Percentiles rank a stretch among this genome's conserved stretches.
These are phyloP conservation scores for Talaromyces piceae DNA, from an alignment of 2,329 filamentous ascomycete species.

Conservation along the genomic window DNA sequence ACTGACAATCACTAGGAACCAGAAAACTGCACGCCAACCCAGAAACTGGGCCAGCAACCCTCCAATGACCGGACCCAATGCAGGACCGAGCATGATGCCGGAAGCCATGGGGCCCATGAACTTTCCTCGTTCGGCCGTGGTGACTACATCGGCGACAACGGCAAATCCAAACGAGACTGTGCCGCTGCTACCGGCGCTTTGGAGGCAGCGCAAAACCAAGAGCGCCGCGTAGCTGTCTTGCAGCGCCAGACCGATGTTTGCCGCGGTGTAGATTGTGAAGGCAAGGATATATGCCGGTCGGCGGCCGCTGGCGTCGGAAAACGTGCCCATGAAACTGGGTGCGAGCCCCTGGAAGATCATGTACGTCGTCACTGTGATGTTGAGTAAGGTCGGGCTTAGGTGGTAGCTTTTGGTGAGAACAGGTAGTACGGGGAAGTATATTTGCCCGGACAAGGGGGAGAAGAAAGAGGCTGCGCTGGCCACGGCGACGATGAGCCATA, in stretches of 20 bases:
- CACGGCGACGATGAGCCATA: conserved; percentile 31
- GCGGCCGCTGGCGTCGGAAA: conserved; percentile 54
- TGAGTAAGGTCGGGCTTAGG: conserved; percentile 5
- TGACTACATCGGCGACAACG: conserved; percentile 64
- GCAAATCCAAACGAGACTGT: conserved; percentile 65
- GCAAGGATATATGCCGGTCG: conserved; percentile 53
- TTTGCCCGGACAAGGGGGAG: conserved; percentile 34
- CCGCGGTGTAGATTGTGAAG: conserved; percentile 43
- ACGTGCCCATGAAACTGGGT: conserved; percentile 54
- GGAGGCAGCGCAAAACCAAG: conserved; percentile 54
- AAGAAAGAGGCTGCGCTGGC: conserved; percentile 35
- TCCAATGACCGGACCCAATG: conserved; percentile 55
- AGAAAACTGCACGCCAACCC: conserved; percentile 63
- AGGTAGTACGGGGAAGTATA: conserved; percentile 33
- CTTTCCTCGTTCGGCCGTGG: conserved; percentile 60
- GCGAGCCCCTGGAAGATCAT: conserved; percentile 54
- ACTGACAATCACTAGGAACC: conserved; percentile 55
- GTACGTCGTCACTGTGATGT: conserved; percentile 13
- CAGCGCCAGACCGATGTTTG: conserved; percentile 54
- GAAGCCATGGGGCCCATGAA: conserved; percentile 63
- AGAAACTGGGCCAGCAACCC: conserved; percentile 57
- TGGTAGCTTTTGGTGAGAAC: conserved; percentile 16
- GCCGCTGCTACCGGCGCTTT: conserved; percentile 58
- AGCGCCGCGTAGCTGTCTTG: conserved; percentile 52
- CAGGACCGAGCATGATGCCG: conserved; percentile 45